These are phyloP conservation scores for Pseudogymnoascus destructans DNA, from an alignment of 2,329 filamentous ascomycete species.

Conservation along the genomic window DNA sequence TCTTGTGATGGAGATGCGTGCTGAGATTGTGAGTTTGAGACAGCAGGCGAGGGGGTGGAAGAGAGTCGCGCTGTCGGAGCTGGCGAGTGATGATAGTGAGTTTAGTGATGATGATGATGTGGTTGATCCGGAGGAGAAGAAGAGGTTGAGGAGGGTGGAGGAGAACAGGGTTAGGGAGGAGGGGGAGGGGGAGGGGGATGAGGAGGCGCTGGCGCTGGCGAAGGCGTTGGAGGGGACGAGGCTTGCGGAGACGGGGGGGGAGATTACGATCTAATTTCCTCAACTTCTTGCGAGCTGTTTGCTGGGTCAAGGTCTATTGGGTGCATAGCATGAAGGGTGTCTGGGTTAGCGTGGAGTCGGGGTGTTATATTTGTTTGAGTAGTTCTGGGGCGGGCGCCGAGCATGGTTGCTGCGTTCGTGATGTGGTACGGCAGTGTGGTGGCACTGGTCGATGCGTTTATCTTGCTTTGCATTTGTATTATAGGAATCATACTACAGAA, in stretches of 20 bases:
- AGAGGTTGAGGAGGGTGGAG: constrained; percentile 28
- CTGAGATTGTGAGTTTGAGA: constrained; percentile 38
- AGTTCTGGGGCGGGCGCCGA: background rate
- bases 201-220: background rate
- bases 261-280: background rate
- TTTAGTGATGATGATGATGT: constrained; percentile 54
- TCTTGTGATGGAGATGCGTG: constrained; percentile 38
- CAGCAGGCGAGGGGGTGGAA: constrained; percentile 56
- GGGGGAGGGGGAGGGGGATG: constrained; percentile 10
- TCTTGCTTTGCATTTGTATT: background rate
- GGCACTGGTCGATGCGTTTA: background rate
- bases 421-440: background rate
- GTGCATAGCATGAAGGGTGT: background rate
- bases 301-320: background rate
- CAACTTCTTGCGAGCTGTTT: background rate
- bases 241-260: background rate
- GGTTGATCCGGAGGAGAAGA: constrained; percentile 47
- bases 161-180: constrained; percentile 15
- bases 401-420: background rate
- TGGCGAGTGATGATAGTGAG: constrained; percentile 43
- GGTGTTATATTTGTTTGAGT: constrained; percentile 5
- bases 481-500: background rate
- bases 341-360: constrained; percentile 5
- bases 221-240: background rate
- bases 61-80: constrained; percentile 48